Evolutionary conservation across 352 stramenopile species (phyloP).

Genomic region (Hyaloperonospora arabidopsidis): DNA sequence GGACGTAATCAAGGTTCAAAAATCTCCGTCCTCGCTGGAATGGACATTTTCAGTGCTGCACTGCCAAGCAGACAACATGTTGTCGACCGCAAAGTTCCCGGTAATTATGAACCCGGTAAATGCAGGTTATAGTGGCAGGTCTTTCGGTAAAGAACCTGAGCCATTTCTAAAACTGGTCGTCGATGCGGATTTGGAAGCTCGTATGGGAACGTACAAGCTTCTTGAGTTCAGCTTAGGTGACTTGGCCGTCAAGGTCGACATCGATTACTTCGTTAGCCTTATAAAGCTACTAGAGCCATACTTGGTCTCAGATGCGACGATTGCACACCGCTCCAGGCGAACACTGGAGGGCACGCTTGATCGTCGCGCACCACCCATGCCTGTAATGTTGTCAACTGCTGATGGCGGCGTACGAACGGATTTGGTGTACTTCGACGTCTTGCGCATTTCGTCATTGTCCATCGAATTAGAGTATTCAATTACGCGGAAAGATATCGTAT

Average conservation of each 20-base stretch:
- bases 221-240: conserved; percentile 66
- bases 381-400: conserved; percentile 39
- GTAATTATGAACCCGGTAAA: conserved; percentile 79
- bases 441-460: conserved; percentile 61
- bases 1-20: conserved; percentile 71
- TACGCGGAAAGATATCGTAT: conserved; percentile 76
- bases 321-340: conserved; percentile 46
- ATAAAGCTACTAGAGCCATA: conserved; percentile 77
- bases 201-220: conserved; percentile 76
- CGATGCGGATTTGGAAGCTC: conserved; percentile 64
- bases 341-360: conserved; percentile 58
- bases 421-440: conserved; percentile 75
- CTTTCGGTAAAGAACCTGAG: conserved; percentile 43
- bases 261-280: conserved; percentile 80
- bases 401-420: conserved; percentile 70
- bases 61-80: conserved; percentile 82
- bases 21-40: conserved; percentile 54
- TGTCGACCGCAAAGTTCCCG: conserved; percentile 69
- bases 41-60: conserved; percentile 77
- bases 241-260: conserved; percentile 71
- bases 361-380: conserved; percentile 51
- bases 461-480: conserved; percentile 82
- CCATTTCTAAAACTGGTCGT: conserved; percentile 69
- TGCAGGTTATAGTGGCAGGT: conserved; percentile 71
- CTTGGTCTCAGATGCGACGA: conserved; percentile 56